These are phyloP conservation scores for Diversispora epigaea DNA, from an alignment of 192 early-diverging fungal genomes.

Conservation along the genomic window DNA sequence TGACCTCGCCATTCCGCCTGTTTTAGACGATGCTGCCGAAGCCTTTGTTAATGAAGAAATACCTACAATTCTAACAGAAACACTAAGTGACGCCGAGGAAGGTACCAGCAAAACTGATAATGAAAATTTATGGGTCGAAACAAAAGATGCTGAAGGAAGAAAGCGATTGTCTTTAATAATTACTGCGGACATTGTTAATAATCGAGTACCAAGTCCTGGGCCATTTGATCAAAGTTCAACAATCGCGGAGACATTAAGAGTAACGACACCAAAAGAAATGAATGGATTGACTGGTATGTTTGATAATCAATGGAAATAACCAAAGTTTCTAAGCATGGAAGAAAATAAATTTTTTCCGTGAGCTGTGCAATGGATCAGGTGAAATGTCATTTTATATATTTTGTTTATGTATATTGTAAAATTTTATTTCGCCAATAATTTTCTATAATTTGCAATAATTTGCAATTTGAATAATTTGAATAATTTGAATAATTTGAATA, in stretches of 20 bases:
- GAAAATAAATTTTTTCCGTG: neutral
- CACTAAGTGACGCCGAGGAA: neutral
- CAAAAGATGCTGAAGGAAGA: neutral
- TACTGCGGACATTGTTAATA: neutral
- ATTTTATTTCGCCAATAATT: neutral
- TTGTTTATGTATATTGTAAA: neutral
- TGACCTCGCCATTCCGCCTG: conserved; percentile 34
- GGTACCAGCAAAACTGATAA: neutral
- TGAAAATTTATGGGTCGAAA: neutral
- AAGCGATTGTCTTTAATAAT: conserved; percentile 20
- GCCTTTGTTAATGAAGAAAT: conserved; percentile 31
- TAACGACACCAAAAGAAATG: conserved; percentile 27
- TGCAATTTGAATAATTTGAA: conserved; percentile 10
- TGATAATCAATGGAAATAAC: conserved; percentile 22
- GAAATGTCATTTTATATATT: neutral
- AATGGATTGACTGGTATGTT: conserved; percentile 20
- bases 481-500: neutral
- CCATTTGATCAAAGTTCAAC: conserved; percentile 23
- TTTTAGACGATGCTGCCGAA: conserved; percentile 30
- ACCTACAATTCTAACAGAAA: conserved; percentile 3
- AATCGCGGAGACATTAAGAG: conserved; percentile 30
- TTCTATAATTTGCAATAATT: neutral
- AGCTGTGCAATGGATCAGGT: conserved; percentile 21
- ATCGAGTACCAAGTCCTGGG: conserved; percentile 15
- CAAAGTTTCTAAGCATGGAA: neutral